Evolutionary conservation across 805 yeast genomes (phyloP).

Genomic region (Sugiyamaella marilandica): DNA sequence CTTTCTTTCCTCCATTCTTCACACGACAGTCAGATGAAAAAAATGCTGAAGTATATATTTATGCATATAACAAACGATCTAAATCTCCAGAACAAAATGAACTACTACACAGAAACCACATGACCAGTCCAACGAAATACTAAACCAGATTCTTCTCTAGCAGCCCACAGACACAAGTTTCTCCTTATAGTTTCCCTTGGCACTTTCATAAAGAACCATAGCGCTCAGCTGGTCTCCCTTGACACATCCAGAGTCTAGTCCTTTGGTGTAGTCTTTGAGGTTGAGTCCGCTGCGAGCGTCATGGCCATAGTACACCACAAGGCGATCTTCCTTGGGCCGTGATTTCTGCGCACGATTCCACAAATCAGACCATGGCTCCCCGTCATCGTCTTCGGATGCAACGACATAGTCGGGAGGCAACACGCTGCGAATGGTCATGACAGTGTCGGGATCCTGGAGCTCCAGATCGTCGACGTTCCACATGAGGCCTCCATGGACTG

Average conservation of each 20-base stretch:
- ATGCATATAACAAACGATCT: background rate
- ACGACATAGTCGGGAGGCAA: slow-evolving; percentile 58
- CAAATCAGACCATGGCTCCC: slow-evolving; percentile 53
- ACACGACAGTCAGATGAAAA: background rate
- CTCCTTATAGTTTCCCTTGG: slow-evolving; percentile 26
- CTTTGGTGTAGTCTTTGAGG: slow-evolving; percentile 60
- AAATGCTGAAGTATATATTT: background rate
- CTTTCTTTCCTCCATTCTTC: too few relatives aligned
- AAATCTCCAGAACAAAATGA: background rate
- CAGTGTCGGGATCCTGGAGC: slow-evolving; percentile 57
- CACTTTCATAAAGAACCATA: slow-evolving; percentile 39
- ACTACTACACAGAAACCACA: background rate
- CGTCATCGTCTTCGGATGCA: slow-evolving; percentile 46
- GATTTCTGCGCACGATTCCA: slow-evolving; percentile 46
- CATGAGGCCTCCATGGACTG: slow-evolving; percentile 78
- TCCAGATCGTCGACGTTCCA: slow-evolving; percentile 53
- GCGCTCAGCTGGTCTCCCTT: slow-evolving; percentile 69
- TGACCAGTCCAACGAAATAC: background rate
- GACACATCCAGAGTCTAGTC: slow-evolving; percentile 80
- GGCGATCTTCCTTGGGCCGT: slow-evolving; percentile 27
- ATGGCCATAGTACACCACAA: slow-evolving; percentile 74
- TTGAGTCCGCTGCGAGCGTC: slow-evolving; percentile 77
- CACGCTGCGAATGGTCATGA: slow-evolving; percentile 64
- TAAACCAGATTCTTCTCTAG: too few relatives aligned
- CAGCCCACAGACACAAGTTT: slow-evolving; percentile 30